phyloP scores from a whole-genome alignment of 176 grass and related monocot genomes.

The Rhynchospora breviuscula region DNA sequence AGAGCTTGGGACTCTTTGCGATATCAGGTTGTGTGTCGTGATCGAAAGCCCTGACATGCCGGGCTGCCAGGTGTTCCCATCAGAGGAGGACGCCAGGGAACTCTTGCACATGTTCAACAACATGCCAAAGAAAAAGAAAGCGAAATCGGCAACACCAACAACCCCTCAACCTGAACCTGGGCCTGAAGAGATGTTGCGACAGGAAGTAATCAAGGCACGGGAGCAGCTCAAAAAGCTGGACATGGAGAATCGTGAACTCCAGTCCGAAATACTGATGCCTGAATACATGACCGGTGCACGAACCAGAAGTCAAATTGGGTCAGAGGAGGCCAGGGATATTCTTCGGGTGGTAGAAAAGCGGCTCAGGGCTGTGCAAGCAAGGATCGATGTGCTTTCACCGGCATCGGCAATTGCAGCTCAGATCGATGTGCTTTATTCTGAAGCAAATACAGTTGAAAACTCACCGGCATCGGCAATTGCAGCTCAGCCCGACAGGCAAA shows the following conservation, averaged over 20 bases:
- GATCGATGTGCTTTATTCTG: too few species aligned
- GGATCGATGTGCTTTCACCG: not conserved
- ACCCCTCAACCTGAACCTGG: not conserved
- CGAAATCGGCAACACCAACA: not conserved
- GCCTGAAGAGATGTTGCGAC: not conserved
- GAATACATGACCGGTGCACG: not conserved
- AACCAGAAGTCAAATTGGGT: not conserved
- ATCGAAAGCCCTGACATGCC: not conserved
- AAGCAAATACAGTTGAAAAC: too few species aligned
- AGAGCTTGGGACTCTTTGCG: not conserved
- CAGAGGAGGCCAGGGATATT: not conserved
- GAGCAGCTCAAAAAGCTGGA: not conserved
- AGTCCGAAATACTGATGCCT: not conserved
- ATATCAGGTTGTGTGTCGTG: not conserved
- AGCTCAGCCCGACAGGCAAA: not conserved
- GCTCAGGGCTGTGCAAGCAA: not conserved
- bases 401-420: not conserved
- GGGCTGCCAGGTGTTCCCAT: not conserved
- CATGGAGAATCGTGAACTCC: not conserved
- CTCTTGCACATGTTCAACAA: not conserved
- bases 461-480: not conserved
- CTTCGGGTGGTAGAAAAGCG: not conserved
- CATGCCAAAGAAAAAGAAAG: not conserved
- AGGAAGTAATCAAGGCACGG: not conserved
- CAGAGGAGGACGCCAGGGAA: not conserved